phyloP scores from a whole-genome alignment of 768 basidiomycete species.

The Podaxis sp. region DNA sequence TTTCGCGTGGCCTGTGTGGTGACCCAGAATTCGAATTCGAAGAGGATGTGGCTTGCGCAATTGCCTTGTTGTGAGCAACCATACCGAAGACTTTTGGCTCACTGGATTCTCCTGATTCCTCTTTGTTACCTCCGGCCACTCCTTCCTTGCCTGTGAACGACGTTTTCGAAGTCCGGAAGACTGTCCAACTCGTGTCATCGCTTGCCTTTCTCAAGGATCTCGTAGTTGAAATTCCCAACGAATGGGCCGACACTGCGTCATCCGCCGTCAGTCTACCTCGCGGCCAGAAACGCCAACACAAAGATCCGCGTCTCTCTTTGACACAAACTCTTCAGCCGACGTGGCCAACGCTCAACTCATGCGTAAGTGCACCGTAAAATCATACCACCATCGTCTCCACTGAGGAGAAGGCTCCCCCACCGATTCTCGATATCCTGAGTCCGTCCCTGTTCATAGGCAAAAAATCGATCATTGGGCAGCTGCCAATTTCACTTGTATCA shows the following conservation, averaged over 20 bases:
- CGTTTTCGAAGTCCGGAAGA: neutral
- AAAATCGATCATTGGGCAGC: neutral
- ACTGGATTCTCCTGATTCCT: neutral
- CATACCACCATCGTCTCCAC: slow-evolving; percentile 6
- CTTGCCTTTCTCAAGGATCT: neutral
- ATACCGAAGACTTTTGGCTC: neutral
- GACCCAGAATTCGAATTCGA: neutral
- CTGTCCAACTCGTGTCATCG: slow-evolving; percentile 5
- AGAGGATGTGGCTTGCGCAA: too few relatives aligned
- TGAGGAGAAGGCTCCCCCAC: slow-evolving; percentile 1
- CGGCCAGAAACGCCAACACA: neutral
- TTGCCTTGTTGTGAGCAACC: neutral
- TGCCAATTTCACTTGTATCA: neutral
- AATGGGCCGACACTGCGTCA: neutral
- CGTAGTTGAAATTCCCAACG: neutral
- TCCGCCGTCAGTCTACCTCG: neutral
- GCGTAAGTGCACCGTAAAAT: neutral
- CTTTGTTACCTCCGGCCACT: neutral
- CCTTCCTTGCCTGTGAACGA: neutral
- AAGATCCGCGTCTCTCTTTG: neutral
- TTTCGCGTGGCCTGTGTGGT: neutral
- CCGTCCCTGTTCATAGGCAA: neutral
- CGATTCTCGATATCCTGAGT: slow-evolving; percentile 7
- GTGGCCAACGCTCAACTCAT: neutral
- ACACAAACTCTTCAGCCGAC: neutral